Evolutionary conservation across 2,329 filamentous ascomycete genomes (phyloP).

Genomic region (Scedosporium apiospermum): DNA sequence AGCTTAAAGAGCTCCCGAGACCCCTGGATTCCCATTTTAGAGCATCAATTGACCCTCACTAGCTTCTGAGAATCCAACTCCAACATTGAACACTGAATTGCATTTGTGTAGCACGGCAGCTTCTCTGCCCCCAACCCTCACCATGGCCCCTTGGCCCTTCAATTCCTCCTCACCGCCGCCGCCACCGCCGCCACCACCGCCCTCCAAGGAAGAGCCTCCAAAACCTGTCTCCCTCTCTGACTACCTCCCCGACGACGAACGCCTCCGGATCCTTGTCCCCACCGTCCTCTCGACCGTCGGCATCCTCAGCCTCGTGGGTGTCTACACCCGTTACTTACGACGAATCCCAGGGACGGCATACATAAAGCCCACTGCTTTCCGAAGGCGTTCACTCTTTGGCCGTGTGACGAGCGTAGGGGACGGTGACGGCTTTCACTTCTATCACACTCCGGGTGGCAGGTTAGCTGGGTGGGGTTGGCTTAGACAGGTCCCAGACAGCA

Average conservation of each 20-base stretch:
- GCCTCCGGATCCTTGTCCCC: constrained; percentile 12
- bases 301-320: constrained; percentile 26
- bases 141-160: constrained; percentile 7
- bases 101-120: not conserved
- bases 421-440: constrained; percentile 91
- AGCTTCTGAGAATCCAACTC: not conserved
- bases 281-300: constrained; percentile 26
- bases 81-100: not conserved
- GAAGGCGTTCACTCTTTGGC: constrained; percentile 68
- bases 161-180: not conserved
- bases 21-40: too few species aligned
- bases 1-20: too few species aligned
- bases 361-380: constrained; percentile 67
- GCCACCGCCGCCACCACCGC: not conserved
- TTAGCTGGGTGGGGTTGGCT: constrained; percentile 89
- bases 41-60: too few species aligned
- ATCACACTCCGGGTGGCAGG: constrained; percentile 86
- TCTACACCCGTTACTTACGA: constrained; percentile 71
- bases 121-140: not conserved
- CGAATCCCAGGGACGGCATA: constrained; percentile 71
- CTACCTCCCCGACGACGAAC: constrained; percentile 2
- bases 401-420: constrained; percentile 90
- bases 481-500: constrained; percentile 60
- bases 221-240: not conserved
- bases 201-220: not conserved